A percentile compares a stretch with the other conserved stretches of the same genome.
Conservation (phyloP, 2,329 filamentous ascomycete species). For the Verticillium zaregamsianum region DNA sequence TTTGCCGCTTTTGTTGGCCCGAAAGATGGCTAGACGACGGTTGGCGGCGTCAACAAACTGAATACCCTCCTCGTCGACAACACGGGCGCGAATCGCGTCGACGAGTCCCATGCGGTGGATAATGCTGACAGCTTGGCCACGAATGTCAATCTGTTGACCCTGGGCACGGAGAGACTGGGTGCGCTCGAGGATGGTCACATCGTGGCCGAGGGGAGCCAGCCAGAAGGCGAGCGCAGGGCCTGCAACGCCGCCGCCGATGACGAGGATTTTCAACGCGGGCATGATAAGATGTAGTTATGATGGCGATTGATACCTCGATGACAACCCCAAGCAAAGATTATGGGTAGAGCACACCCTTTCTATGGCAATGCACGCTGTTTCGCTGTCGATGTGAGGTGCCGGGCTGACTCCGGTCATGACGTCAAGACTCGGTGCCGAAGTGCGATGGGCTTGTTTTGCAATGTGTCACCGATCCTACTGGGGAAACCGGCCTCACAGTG, state of each 20-base stretch:
- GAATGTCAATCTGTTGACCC: slow-evolving; percentile 43
- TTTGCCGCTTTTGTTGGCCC: slow-evolving; percentile 33
- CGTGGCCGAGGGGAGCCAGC: slow-evolving; percentile 30
- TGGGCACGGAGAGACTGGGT: slow-evolving; percentile 27
- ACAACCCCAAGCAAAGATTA: background rate
- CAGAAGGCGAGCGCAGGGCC: slow-evolving; percentile 38
- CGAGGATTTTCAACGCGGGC: slow-evolving; percentile 38
- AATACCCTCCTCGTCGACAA: slow-evolving; percentile 44
- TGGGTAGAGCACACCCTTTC: background rate
- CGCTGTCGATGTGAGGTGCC: background rate
- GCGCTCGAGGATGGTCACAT: slow-evolving; percentile 40
- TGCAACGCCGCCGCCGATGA: slow-evolving; percentile 41
- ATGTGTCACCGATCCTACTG: background rate
- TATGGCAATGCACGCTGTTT: background rate
- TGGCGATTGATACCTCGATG: too few species aligned
- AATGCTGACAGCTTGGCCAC: slow-evolving; percentile 34
- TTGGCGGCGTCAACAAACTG: slow-evolving; percentile 38
- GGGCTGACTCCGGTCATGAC: background rate
- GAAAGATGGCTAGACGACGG: slow-evolving; percentile 31
- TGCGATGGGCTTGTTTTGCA: background rate
- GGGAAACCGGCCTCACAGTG: background rate
- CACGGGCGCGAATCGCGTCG: slow-evolving; percentile 25
- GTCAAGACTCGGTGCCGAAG: background rate
- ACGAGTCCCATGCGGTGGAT: slow-evolving; percentile 35
- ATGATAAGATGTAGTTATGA: slow-evolving; percentile 6